Percentiles rank a stretch among this genome's conserved stretches.
These are phyloP conservation scores for Ophiostoma sp. DNA, from an alignment of 2,329 filamentous ascomycete species.

Conservation along the genomic window DNA sequence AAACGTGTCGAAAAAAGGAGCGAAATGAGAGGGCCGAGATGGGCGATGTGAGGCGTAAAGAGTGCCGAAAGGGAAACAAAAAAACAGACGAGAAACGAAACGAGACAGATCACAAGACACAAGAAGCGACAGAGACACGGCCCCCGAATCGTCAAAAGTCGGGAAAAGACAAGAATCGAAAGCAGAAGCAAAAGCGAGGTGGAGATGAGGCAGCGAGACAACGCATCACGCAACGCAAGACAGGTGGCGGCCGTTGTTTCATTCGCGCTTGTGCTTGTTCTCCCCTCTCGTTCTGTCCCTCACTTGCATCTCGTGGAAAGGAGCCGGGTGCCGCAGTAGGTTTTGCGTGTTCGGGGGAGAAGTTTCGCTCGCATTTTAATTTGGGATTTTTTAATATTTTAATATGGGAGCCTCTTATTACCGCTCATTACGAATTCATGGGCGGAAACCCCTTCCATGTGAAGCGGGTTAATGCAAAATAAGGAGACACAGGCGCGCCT, in stretches of 20 bases:
- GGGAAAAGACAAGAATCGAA: not conserved
- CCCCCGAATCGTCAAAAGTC: not conserved
- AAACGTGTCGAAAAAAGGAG: not conserved
- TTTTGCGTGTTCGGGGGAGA: not conserved
- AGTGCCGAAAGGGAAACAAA: not conserved
- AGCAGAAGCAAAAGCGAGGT: not conserved
- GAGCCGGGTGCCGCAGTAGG: not conserved
- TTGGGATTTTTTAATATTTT: conserved; percentile 13
- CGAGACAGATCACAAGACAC: not conserved
- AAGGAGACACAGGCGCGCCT: not conserved
- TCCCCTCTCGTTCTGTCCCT: conserved; percentile 19
- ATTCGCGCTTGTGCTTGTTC: conserved; percentile 17
- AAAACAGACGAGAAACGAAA: not conserved
- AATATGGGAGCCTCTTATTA: conserved; percentile 17
- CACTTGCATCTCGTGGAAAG: conserved; percentile 22
- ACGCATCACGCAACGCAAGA: conserved; percentile 25
- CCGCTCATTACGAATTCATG: conserved; percentile 20
- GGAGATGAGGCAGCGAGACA: conserved; percentile 22
- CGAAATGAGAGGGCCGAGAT: not conserved
- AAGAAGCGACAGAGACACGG: not conserved
- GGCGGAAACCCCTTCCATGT: conserved; percentile 18
- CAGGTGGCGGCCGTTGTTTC: conserved; percentile 21
- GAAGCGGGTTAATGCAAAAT: conserved; percentile 21
- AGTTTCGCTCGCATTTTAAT: conserved; percentile 18
- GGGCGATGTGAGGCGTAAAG: not conserved